Percentiles rank a stretch among this genome's conserved stretches.
These are phyloP conservation scores for Colletotrichum incanum DNA, from an alignment of 2,329 filamentous ascomycete genomes.

Conservation along the genomic window DNA sequence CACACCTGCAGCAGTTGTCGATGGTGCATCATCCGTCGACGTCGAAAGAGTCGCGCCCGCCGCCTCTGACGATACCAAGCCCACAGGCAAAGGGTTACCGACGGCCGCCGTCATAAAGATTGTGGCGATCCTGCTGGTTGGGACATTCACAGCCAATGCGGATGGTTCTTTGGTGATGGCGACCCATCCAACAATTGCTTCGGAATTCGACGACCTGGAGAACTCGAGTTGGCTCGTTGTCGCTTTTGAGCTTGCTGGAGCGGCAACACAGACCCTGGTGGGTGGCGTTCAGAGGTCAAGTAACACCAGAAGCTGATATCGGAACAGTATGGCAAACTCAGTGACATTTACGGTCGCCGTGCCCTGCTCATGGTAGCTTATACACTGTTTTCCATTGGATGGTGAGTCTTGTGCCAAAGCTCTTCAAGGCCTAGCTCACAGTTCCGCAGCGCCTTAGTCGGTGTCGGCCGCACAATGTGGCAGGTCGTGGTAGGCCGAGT, in stretches of 20 bases:
- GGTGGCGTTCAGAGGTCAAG: constrained; percentile 38
- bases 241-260: constrained; percentile 51
- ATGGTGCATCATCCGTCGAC: constrained; percentile 22
- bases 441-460: constrained; percentile 51
- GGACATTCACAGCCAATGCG: constrained; percentile 76
- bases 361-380: constrained; percentile 64
- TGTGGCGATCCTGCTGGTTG: constrained; percentile 47
- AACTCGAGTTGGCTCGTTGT: constrained; percentile 67
- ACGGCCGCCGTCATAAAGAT: constrained; percentile 44
- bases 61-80: constrained; percentile 1
- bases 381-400: constrained; percentile 65
- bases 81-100: not conserved
- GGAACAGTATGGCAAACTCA: constrained; percentile 67
- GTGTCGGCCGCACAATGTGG: constrained; percentile 61
- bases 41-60: constrained; percentile 33
- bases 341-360: constrained; percentile 71
- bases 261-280: constrained; percentile 59
- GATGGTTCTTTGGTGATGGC: constrained; percentile 78
- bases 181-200: constrained; percentile 74
- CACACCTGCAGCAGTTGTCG: constrained; percentile 29
- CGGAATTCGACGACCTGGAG: constrained; percentile 70
- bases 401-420: constrained; percentile 54
- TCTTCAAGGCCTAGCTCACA: constrained; percentile 37
- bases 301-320: not conserved
- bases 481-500: constrained; percentile 66